A percentile compares a stretch with the other conserved stretches of the same genome.
Evolutionary conservation across 345 rosid genomes (phyloP).

Genomic region (Combretum micranthum): DNA sequence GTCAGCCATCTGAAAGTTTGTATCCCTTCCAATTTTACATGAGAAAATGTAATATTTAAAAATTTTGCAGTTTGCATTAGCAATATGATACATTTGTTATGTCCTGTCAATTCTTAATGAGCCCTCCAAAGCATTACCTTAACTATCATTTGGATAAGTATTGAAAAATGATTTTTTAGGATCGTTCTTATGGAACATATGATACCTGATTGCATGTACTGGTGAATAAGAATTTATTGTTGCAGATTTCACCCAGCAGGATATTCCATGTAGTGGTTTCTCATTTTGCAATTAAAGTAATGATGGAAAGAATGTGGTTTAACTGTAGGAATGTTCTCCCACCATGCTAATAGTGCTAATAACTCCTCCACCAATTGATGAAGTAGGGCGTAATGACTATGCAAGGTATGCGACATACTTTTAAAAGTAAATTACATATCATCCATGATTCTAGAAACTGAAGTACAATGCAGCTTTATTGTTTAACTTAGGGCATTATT

Average conservation of each 20-base stretch:
- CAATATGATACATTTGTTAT: not conserved
- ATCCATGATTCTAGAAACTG: not conserved
- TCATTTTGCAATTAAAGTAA: not conserved
- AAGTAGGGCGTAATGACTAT: constrained; percentile 46
- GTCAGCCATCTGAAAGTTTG: constrained; percentile 77
- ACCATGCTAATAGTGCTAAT: constrained; percentile 70
- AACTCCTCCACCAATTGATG: constrained; percentile 86
- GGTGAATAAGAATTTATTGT: no score
- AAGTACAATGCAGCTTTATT: not conserved
- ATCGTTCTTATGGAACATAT: no score
- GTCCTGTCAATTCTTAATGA: no score
- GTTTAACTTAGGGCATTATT: not conserved
- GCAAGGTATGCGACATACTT: constrained; percentile 34
- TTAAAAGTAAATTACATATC: not conserved
- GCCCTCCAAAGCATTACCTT: no score
- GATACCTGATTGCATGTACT: no score
- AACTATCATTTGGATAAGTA: no score
- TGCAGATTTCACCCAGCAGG: no score
- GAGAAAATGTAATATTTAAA: not conserved
- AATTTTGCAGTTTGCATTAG: not conserved
- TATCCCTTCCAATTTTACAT: not conserved
- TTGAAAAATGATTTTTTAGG: no score
- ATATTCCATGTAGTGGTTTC: not conserved
- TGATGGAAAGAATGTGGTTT: constrained; percentile 9
- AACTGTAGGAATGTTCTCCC: constrained; percentile 54